Evolutionary conservation across 177 flowering plant genomes (phyloP).

Genomic region (Telopea speciosissima): DNA sequence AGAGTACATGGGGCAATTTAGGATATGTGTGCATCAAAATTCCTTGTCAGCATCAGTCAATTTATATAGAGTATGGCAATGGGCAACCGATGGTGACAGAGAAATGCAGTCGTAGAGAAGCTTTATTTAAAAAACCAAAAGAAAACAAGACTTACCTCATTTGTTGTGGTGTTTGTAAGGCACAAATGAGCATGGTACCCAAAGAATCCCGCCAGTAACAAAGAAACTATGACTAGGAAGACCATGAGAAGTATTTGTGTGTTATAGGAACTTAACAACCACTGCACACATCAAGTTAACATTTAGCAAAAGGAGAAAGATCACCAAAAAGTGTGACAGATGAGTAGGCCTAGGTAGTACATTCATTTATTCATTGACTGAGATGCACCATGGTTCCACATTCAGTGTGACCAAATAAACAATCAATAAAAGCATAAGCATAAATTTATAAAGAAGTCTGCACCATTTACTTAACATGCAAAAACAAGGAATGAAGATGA

Average conservation of each 20-base stretch:
- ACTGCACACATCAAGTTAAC: slow-evolving; percentile 38
- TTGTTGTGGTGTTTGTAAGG: slow-evolving; percentile 82
- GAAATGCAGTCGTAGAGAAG: not conserved
- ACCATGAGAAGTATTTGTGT: slow-evolving; percentile 89
- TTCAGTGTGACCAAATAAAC: not conserved
- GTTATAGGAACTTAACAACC: slow-evolving; percentile 79
- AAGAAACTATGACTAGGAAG: slow-evolving; percentile 69
- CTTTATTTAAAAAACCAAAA: not conserved
- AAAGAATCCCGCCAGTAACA: slow-evolving; percentile 80
- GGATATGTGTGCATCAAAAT: not conserved
- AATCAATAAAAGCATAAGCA: not conserved
- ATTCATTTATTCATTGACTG: too few relatives aligned
- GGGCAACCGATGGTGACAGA: not conserved
- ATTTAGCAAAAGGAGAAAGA: not conserved
- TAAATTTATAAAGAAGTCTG: not conserved
- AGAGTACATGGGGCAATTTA: not conserved
- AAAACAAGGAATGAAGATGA: too few relatives aligned
- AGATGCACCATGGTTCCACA: not conserved
- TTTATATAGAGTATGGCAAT: not conserved
- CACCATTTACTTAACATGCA: too few relatives aligned
- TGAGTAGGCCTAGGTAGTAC: not conserved
- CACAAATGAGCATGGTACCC: slow-evolving; percentile 81
- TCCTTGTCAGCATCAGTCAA: not conserved
- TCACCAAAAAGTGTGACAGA: not conserved
- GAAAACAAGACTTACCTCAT: slow-evolving; percentile 55